Percentiles rank a stretch among this genome's conserved stretches.
Conservation (phyloP, 768 basidiomycete genomes). For the Pleurotus citrinopileatus region DNA sequence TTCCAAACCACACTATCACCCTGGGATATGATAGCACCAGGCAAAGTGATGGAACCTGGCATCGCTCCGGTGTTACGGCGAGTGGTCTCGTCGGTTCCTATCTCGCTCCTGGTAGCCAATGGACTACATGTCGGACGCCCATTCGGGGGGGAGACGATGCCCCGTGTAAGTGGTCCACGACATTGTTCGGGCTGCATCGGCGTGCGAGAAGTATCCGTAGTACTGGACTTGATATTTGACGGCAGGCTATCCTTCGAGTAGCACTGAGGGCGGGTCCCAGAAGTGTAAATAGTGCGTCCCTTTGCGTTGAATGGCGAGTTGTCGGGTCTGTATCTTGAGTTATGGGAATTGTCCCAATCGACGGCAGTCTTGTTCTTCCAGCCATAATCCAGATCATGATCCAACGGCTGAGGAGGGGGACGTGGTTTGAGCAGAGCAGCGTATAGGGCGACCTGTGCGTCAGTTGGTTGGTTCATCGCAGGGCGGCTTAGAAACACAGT, state of each 20-base stretch:
- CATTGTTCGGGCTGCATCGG: no score
- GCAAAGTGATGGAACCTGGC: no score
- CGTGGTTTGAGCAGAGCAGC: not conserved
- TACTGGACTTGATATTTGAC: not conserved
- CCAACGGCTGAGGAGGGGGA: not conserved
- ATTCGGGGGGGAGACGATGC: no score
- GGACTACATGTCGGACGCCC: no score
- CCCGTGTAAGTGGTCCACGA: no score
- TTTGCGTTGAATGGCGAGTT: not conserved
- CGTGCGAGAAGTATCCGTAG: not conserved
- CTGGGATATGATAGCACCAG: no score
- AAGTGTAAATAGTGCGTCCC: constrained; percentile 1
- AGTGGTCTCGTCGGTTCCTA: no score
- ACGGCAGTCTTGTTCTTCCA: not conserved
- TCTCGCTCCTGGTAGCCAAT: no score
- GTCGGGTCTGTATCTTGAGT: not conserved
- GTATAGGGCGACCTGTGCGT: constrained; percentile 10
- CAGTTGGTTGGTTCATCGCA: no score
- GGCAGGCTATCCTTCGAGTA: not conserved
- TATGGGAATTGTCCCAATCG: not conserved
- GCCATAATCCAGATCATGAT: not conserved
- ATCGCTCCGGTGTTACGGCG: no score
- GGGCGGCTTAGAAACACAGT: not conserved
- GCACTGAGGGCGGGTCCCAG: not conserved
- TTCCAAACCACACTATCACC: no score